These are phyloP conservation scores for Pseudozyma sp. DNA, from an alignment of 1,284 basidiomycete species.

Conservation along the genomic window DNA sequence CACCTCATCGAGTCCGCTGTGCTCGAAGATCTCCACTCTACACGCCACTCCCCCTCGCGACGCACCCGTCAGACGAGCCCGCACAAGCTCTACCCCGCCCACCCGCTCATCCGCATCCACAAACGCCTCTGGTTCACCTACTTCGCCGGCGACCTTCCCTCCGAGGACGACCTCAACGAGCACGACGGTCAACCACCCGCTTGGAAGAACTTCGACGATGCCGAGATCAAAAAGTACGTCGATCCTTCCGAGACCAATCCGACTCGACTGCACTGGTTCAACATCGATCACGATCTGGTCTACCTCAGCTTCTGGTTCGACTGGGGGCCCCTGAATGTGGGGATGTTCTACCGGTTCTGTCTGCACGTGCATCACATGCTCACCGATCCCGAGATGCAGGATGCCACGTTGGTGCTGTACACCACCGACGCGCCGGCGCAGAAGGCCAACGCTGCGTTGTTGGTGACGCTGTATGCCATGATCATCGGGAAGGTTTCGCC, in stretches of 20 bases:
- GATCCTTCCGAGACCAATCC: constrained; percentile 38
- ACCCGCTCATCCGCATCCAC: constrained; percentile 59
- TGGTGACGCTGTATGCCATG: constrained; percentile 89
- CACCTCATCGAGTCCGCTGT: constrained; percentile 35
- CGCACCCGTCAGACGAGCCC: not conserved
- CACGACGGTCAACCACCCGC: constrained; percentile 22
- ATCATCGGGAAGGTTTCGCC: constrained; percentile 91
- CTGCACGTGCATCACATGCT: constrained; percentile 75
- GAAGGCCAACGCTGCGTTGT: constrained; percentile 92
- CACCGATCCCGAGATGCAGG: constrained; percentile 70
- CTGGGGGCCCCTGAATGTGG: constrained; percentile 76
- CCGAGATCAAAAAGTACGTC: constrained; percentile 34
- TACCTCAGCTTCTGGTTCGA: constrained; percentile 83
- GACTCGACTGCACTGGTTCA: constrained; percentile 60
- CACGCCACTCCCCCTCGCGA: constrained; percentile 1
- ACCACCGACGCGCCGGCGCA: constrained; percentile 83
- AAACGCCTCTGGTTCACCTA: constrained; percentile 61
- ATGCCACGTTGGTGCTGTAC: constrained; percentile 84
- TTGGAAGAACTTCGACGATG: constrained; percentile 25
- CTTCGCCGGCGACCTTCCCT: constrained; percentile 34
- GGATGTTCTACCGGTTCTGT: constrained; percentile 78
- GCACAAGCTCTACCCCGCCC: constrained; percentile 38
- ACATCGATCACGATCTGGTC: constrained; percentile 86
- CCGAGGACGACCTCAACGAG: constrained; percentile 45
- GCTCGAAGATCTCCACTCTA: constrained; percentile 15